Evolutionary conservation across 2,329 filamentous ascomycete species (phyloP), one percentile per base, ranked within the genome.

Genomic region (Colletotrichum cordylinicola): DNA sequence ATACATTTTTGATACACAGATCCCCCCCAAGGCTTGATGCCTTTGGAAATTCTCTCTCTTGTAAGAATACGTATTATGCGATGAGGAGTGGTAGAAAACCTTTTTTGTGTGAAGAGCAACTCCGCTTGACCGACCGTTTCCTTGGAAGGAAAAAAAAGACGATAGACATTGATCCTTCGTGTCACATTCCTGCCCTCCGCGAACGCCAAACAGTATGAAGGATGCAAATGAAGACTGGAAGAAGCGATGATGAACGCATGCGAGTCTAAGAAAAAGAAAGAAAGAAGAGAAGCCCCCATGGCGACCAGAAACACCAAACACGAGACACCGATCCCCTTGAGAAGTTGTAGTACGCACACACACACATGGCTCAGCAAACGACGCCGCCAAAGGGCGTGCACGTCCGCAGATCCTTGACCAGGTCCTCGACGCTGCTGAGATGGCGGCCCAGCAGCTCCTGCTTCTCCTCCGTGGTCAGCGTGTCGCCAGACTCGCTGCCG

Each of bases 381-480:
- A 88, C 90, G 8, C 92, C 90, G 8, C 92, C 93, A 86, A 95
- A 95, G 1, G 95, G 94, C 62, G 94, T 93, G 79, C 92, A 94
- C 82, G 95, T 95, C 78, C 93, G 92, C 80, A 98, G 86, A 84
- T 98, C 95, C 82, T 94, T 92, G 70, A 98, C 95, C 75, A 98
- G 88, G 79, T 96, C 95, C 77, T 96, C 94, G 31, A 98, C 95
- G 81, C 94, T 97, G 83, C 90, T 94, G 81, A 98, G 88, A 83
- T 97, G 95, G 78, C 91, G 90, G 58, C 94, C 94, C 52, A 98
- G 87, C 83, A 98, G 85, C 67, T 89, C 89, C 86, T 97, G 95
- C 87, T 98, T 98, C 83, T 98, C 94, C 78, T 94, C 92, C 13
- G 94, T 96, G 9, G 90, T 92, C 75, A 92, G 90, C n/a, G 90